Base-by-base conservation (phyloP, 345 rosid species). In the Eutrema japonicum region DNA sequence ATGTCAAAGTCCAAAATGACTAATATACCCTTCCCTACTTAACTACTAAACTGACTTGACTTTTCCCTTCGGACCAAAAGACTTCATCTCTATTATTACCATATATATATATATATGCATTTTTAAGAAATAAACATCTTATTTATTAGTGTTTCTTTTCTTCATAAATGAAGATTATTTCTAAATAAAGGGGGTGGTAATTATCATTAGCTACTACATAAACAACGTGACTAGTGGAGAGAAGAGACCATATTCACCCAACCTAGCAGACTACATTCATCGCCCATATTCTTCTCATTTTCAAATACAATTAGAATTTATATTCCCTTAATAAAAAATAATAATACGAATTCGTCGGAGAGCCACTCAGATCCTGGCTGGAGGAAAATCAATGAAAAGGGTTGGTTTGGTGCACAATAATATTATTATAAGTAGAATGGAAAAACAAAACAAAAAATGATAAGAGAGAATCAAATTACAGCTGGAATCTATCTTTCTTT, bases 301-400 rank as follows among this genome's bases (percentile, higher is more conserved):
- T 22, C 26, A 22, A 22, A 22, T 22, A 22, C 26, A 22, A 1
- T 22, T 22, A 22, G 26, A 22, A 0, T 22, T n/a, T 22, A 22
- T 22, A 22, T 22, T 41, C 18, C 0, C 13, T 46, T 5, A 5
- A 14, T 13, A 6, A n/a, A 16, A 3, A 0, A 29, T 2, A 4
- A 53, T 10, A 40, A 0, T 9, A 6, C 2, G 37, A 46, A 64
- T 16, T 50, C 38, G 38, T 49, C 40, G 47, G 29, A 52, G 41
- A 54, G 63, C 61, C 78, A 75, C 51, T 40, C 64, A 63, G 64
- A 68, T 68, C 70, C 70, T 69, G 37, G 70, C 79, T 68, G 70
- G 79, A 59, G 14, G 13, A 54, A 56, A 10, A 42, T 26, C 2
- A 36, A 35, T 54, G 13, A 30, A 48, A 73, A 26, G n/a, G 60